These are phyloP conservation scores for Cladosporium sp. DNA, from an alignment of 2,329 filamentous ascomycete genomes.

Conservation along the genomic window DNA sequence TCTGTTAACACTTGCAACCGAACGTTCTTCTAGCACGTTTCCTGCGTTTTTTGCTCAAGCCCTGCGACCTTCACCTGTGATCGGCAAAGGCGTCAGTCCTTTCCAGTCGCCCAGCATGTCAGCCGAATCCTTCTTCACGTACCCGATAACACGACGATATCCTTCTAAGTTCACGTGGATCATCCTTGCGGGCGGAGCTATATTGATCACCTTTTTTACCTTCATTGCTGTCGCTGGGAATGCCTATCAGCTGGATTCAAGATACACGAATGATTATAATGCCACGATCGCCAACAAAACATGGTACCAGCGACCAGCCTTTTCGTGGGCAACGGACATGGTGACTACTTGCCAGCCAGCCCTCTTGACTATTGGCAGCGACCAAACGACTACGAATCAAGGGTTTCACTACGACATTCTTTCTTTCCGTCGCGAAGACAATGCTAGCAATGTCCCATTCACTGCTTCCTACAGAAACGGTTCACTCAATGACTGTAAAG, in stretches of 20 bases:
- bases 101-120: neutral
- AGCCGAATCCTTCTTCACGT: neutral
- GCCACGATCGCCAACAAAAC: neutral
- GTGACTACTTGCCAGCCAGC: conserved; percentile 1
- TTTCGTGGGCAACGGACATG: neutral
- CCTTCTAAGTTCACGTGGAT: neutral
- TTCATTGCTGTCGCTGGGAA: conserved; percentile 4
- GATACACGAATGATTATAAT: neutral
- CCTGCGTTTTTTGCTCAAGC: too few species aligned
- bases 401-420: neutral
- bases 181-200: neutral
- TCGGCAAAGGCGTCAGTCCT: too few species aligned
- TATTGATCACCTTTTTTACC: neutral
- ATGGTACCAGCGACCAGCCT: neutral
- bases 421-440: neutral
- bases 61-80: too few species aligned
- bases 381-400: neutral
- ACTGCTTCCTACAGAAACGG: neutral
- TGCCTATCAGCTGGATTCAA: neutral
- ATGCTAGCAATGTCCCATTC: neutral
- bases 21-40: too few species aligned
- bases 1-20: too few species aligned
- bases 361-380: neutral
- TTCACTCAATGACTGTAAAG: neutral
- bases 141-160: neutral